Base-by-base conservation (phyloP, 768 basidiomycete species). In the Xerocomellus chrysenteron region DNA sequence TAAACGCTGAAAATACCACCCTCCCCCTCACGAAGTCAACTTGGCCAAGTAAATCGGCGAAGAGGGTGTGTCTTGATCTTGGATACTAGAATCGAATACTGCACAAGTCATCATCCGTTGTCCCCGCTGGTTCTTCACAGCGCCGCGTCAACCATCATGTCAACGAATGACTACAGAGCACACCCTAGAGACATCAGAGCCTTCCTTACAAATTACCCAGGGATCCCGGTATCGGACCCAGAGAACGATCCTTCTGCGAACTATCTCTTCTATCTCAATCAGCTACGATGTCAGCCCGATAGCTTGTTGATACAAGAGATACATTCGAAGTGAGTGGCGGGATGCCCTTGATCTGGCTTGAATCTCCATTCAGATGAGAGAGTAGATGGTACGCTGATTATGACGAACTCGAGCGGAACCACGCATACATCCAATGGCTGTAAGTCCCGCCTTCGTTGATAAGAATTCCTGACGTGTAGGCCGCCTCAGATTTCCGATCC, bases 371-470 rank as follows among this genome's bases (percentile, higher is more conserved):
- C 51, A 36, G 33, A 50, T n/a, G 57, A 48, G 55, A 56, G 48
- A 55, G 24, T 51, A 90, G 88, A 62, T 91, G 87, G 87, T 63
- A 77, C 52, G 83, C 82, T 6, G 78, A 90, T 63, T 86, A 86
- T 60, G 65, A 71, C 32, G 80, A 75, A 57, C 75, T 92, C 32
- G 90, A 92, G 68, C 68, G 74, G 59, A 83, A 84, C 55, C 90
- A 91, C 64, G 84, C 83, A 1, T 90, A 81, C 67, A 86, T 91
- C 43, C 89, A 91, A 65, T 91, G 90, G 88, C 68, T 91, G 85
- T 90, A 72, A 64, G 88, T 74, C 42, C 35, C 6, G 17, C 37
- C 32, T 50, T 39, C n/a, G 33, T 48, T 12, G 14, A 21, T 51
- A 41, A 51, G 36, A 35, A 26, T 50, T 40, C 43, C 37, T 56